Conservation (phyloP, 192 early-diverging fungal genomes). For the Coemansia reversa region DNA sequence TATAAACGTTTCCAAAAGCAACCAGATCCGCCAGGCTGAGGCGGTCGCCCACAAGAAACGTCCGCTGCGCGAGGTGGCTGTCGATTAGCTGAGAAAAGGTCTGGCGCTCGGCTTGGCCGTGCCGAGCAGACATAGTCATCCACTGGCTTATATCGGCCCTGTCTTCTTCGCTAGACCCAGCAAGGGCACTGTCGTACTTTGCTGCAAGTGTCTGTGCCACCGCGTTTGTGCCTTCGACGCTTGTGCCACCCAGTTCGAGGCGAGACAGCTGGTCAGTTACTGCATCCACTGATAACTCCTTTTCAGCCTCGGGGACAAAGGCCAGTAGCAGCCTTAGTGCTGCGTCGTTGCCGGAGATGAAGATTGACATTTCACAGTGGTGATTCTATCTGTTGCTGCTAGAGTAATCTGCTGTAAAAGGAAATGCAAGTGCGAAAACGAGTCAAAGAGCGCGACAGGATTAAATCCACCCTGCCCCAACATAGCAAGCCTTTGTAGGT, state of each 20-base stretch:
- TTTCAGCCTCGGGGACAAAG: conserved; percentile 33
- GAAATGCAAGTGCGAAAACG: not conserved
- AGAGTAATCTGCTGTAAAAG: not conserved
- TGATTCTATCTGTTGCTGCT: not conserved
- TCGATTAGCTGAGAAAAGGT: conserved; percentile 57
- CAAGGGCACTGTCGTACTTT: conserved; percentile 42
- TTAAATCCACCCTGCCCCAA: not conserved
- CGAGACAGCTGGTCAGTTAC: conserved; percentile 48
- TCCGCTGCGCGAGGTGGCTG: conserved; percentile 61
- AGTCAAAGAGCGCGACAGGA: not conserved
- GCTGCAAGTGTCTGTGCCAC: conserved; percentile 39
- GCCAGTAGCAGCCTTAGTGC: conserved; percentile 48
- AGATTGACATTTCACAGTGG: conserved; percentile 31
- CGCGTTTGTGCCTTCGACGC: conserved; percentile 47
- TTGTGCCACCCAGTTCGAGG: conserved; percentile 36
- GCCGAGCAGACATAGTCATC: conserved; percentile 54
- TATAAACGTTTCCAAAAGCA: conserved; percentile 65
- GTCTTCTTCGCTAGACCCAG: conserved; percentile 37
- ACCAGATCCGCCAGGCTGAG: conserved; percentile 67
- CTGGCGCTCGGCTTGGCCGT: conserved; percentile 46
- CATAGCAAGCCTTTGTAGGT: not conserved
- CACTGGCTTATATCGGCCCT: conserved; percentile 54
- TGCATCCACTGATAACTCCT: conserved; percentile 26
- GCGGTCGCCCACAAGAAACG: conserved; percentile 66
- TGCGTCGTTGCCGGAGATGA: conserved; percentile 38